A percentile compares a stretch with the other conserved stretches of the same genome.
These are phyloP conservation scores for Solanum raphanifolium DNA, from an alignment of 257 asterid species.

Conservation along the genomic window DNA sequence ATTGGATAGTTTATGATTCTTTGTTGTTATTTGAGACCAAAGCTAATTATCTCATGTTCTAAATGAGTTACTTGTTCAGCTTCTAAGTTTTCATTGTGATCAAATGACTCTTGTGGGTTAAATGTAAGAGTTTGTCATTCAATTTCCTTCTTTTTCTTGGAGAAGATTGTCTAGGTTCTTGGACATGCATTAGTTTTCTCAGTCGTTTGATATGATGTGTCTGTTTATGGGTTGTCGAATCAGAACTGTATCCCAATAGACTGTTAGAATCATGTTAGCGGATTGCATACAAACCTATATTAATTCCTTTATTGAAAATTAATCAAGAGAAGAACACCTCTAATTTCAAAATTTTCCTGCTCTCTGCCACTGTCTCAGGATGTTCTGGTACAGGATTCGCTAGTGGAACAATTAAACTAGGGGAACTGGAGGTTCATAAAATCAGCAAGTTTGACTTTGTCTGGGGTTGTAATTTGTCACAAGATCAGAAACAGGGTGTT, in stretches of 20 bases:
- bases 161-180: neutral
- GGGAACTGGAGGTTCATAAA: constrained; percentile 68
- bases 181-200: neutral
- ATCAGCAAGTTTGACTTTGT: constrained; percentile 48
- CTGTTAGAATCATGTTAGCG: neutral
- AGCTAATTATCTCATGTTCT: neutral
- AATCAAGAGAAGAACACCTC: neutral
- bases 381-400: constrained; percentile 67
- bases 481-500: constrained; percentile 39
- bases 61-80: neutral
- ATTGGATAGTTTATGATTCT: neutral
- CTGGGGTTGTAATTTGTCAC: constrained; percentile 52
- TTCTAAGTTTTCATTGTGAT: neutral
- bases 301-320: neutral
- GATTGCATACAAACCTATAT: neutral
- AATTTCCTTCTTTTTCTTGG: neutral
- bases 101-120: neutral
- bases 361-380: constrained; percentile 2
- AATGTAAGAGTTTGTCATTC: neutral
- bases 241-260: neutral
- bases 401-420: constrained; percentile 40
- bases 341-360: neutral
- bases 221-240: neutral
- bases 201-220: neutral
- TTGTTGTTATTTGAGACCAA: neutral